Evolutionary conservation across 441 rosid genomes (phyloP).

Genomic region (Hura crepitans): DNA sequence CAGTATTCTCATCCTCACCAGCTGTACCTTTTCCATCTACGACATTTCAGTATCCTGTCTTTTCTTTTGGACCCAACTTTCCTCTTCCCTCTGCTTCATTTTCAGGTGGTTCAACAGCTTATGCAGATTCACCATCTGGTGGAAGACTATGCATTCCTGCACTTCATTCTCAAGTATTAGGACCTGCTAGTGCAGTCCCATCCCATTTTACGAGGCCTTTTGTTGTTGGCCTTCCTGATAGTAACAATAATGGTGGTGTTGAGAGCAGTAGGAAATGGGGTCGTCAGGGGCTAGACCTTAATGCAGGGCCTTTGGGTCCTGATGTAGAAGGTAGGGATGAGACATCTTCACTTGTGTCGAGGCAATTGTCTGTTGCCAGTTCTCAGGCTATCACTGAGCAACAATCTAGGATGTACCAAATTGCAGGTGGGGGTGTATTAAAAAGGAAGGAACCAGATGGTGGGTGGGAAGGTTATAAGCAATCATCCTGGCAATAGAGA

Average conservation of each 20-base stretch:
- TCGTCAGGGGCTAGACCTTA: slow-evolving; percentile 39
- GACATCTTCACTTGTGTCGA: slow-evolving; percentile 20
- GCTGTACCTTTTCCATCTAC: slow-evolving; percentile 35
- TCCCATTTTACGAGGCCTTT: slow-evolving; percentile 40
- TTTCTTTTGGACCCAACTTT: slow-evolving; percentile 39
- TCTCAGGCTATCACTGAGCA: slow-evolving; percentile 34
- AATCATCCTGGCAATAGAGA: slow-evolving; percentile 40
- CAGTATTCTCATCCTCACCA: slow-evolving; percentile 40
- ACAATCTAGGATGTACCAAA: slow-evolving; percentile 35
- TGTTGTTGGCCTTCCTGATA: slow-evolving; percentile 29
- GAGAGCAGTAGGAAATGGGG: slow-evolving; percentile 40
- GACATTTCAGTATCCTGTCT: slow-evolving; percentile 40
- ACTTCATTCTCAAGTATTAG: slow-evolving; percentile 33
- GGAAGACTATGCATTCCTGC: slow-evolving; percentile 40
- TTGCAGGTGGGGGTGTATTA: slow-evolving; percentile 24
- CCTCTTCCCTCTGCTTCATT: slow-evolving; percentile 33
- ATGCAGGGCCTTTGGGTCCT: slow-evolving; percentile 40
- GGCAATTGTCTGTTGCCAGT: slow-evolving; percentile 33
- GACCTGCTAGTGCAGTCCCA: slow-evolving; percentile 31
- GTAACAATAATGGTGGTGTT: slow-evolving; percentile 13
- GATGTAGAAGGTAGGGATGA: slow-evolving; percentile 39
- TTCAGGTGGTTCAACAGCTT: slow-evolving; percentile 36
- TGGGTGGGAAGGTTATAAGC: slow-evolving; percentile 44
- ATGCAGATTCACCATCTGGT: slow-evolving; percentile 35
- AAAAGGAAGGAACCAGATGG: slow-evolving; percentile 52